Conservation (phyloP, 106 monocot species). For the Dioscorea dumetorum region DNA sequence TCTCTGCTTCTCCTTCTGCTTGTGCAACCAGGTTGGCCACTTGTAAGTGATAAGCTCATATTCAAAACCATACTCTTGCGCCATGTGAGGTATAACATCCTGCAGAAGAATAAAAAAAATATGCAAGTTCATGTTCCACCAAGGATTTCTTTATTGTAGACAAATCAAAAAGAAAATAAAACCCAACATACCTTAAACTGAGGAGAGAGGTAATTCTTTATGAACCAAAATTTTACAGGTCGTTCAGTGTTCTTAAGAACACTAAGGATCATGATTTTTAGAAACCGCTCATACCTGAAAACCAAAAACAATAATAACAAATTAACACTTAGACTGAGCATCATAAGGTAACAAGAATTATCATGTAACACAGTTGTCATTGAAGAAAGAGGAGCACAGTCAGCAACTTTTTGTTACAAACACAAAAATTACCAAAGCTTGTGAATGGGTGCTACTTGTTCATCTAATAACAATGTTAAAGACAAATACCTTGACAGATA, state of each 20-base stretch:
- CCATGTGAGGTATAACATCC: slow-evolving; percentile 98
- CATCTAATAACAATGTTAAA: too few relatives aligned
- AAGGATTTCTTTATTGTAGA: too few relatives aligned
- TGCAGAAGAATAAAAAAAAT: slow-evolving; percentile 17
- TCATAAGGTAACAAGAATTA: too few relatives aligned
- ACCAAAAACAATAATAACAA: not conserved
- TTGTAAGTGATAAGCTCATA: slow-evolving; percentile 98
- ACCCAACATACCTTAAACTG: slow-evolving; percentile 74
- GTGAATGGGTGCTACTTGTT: too few relatives aligned
- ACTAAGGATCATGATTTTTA: slow-evolving; percentile 96
- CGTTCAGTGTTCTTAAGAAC: slow-evolving; percentile 85
- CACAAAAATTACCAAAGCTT: too few relatives aligned
- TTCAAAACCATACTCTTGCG: slow-evolving; percentile 87
- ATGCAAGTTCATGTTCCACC: not conserved
- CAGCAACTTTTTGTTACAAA: too few relatives aligned
- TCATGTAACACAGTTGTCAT: too few relatives aligned
- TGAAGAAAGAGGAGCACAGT: too few relatives aligned
- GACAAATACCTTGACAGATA: too few relatives aligned
- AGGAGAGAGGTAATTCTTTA: slow-evolving; percentile 98
- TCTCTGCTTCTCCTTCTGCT: slow-evolving; percentile 96
- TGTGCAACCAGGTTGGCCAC: slow-evolving; percentile 99
- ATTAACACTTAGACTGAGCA: not conserved
- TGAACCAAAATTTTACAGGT: slow-evolving; percentile 98
- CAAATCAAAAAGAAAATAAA: not conserved
- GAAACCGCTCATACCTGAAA: slow-evolving; percentile 92